Conservation (phyloP, 805 yeast genomes). For the Wickerhamomyces kurtzmanii region DNA sequence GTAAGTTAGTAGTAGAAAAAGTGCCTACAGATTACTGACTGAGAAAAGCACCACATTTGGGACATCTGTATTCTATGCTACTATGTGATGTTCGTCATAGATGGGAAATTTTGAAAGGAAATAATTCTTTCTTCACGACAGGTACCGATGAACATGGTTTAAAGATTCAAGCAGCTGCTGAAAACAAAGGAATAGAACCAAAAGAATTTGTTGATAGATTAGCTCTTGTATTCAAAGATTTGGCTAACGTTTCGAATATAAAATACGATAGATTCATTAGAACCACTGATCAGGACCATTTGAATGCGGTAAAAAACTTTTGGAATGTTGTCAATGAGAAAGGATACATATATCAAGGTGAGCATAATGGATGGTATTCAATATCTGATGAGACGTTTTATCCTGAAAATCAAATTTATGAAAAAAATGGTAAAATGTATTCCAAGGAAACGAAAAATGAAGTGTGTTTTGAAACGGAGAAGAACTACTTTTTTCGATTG, state of each 20-base stretch:
- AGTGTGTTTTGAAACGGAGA: conserved; percentile 70
- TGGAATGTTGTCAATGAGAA: conserved; percentile 56
- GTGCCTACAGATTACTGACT: too few relatives aligned
- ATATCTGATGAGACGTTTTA: conserved; percentile 91
- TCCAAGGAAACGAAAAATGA: conserved; percentile 67
- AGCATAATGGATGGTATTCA: conserved; percentile 92
- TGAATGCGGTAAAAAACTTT: conserved; percentile 48
- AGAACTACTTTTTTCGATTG: conserved; percentile 78
- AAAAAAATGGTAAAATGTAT: conserved; percentile 23
- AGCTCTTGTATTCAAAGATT: conserved; percentile 47
- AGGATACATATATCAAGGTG: conserved; percentile 71
- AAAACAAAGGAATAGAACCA: conserved; percentile 40
- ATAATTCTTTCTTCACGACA: conserved; percentile 54
- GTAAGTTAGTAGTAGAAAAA: conserved; percentile 7
- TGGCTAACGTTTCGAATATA: conserved; percentile 53
- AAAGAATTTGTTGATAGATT: conserved; percentile 64
- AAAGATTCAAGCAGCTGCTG: conserved; percentile 85
- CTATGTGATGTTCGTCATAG: conserved; percentile 71
- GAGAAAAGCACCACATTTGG: conserved; percentile 65
- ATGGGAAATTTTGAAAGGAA: conserved; percentile 47
- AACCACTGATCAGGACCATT: conserved; percentile 83
- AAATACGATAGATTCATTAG: conserved; percentile 71
- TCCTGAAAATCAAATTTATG: conserved; percentile 63
- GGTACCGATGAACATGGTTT: conserved; percentile 98
- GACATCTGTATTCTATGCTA: conserved; percentile 84